These are phyloP conservation scores for Knufia fluminis DNA, from an alignment of 2,329 filamentous ascomycete genomes.

Conservation along the genomic window DNA sequence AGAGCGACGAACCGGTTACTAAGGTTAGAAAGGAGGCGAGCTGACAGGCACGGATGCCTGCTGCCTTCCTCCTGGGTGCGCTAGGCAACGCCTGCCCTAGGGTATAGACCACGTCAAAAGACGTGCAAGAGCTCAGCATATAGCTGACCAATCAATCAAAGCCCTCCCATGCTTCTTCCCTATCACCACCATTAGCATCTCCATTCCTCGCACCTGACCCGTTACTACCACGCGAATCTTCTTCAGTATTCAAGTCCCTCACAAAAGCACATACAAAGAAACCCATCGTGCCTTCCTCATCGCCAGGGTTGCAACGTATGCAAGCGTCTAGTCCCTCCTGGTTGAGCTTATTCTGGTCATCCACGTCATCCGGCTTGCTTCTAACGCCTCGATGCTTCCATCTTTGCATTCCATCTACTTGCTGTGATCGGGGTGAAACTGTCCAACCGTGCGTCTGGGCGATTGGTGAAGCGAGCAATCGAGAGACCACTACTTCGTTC, in stretches of 20 bases:
- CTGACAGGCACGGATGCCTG: too few species aligned
- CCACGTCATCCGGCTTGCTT: conserved; percentile 29
- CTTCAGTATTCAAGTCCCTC: conserved; percentile 37
- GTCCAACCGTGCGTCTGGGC: conserved; percentile 65
- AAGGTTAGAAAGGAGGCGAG: too few species aligned
- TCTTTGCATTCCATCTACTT: conserved; percentile 63
- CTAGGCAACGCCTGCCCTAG: too few species aligned
- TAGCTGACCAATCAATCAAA: neutral
- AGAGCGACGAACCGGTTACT: too few species aligned
- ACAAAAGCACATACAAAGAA: conserved; percentile 92
- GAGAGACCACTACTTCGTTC: conserved; percentile 75
- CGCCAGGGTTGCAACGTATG: conserved; percentile 71
- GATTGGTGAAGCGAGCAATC: conserved; percentile 58
- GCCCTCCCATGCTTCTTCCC: neutral
- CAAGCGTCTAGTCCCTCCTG: conserved; percentile 57
- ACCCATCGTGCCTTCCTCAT: conserved; percentile 77
- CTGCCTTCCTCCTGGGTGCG: too few species aligned
- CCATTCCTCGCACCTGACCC: too few species aligned
- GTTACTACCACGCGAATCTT: neutral
- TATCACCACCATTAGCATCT: neutral
- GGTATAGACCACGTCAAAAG: neutral
- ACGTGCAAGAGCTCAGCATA: neutral
- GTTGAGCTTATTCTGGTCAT: conserved; percentile 15
- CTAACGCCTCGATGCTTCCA: conserved; percentile 62
- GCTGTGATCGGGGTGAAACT: conserved; percentile 60